These are phyloP conservation scores for Pythium inflatum DNA, from an alignment of 352 stramenopile species.

Conservation along the genomic window DNA sequence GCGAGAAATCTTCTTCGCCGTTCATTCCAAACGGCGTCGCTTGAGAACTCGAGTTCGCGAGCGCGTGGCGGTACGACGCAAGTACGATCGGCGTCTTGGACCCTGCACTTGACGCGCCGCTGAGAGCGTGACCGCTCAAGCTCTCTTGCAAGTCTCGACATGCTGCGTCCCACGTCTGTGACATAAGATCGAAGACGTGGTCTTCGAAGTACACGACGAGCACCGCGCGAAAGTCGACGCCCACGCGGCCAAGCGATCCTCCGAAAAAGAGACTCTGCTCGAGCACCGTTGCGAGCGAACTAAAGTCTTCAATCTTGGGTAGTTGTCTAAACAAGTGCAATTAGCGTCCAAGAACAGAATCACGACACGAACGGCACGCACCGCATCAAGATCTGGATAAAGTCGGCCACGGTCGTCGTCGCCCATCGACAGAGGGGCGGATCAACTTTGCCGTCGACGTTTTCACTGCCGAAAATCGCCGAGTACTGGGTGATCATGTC, in stretches of 20 bases:
- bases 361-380: constrained; percentile 29
- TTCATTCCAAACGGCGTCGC: neutral
- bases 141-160: constrained; percentile 69
- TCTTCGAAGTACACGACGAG: constrained; percentile 85
- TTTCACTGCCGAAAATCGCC: constrained; percentile 88
- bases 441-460: constrained; percentile 82
- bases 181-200: constrained; percentile 73
- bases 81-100: constrained; percentile 74
- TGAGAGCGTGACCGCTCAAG: constrained; percentile 49
- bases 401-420: constrained; percentile 76
- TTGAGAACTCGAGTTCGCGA: constrained; percentile 3
- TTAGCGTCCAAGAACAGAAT: no score
- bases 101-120: constrained; percentile 29
- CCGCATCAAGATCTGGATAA: constrained; percentile 83
- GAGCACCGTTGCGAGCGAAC: constrained; percentile 75
- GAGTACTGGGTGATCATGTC: constrained; percentile 92
- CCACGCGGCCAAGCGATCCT: constrained; percentile 76
- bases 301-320: constrained; percentile 86
- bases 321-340: constrained; percentile 53
- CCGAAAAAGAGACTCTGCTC: constrained; percentile 89
- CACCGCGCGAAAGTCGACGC: constrained; percentile 82
- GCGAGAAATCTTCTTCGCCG: constrained; percentile 57
- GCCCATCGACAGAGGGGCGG: constrained; percentile 80
- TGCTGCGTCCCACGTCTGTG: constrained; percentile 56
- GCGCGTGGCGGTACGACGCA: constrained; percentile 65